Evolutionary conservation across 306 rosid species (phyloP).

Genomic region (Gynostemma pentaphyllum): DNA sequence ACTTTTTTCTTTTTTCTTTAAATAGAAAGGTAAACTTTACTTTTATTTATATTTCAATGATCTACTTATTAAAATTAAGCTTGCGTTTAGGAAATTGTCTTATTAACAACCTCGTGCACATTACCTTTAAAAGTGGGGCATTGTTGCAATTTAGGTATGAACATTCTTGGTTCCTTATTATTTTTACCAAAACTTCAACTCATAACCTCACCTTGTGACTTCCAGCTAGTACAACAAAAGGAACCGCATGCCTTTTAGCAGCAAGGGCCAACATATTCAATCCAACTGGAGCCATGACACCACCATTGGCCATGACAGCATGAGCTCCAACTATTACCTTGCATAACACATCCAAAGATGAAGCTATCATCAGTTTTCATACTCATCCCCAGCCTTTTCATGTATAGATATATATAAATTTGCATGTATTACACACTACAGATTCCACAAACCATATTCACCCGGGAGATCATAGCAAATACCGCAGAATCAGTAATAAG

Average conservation of each 20-base stretch:
- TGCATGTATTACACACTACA: neutral
- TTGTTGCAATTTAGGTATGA: neutral
- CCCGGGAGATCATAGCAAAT: conserved; percentile 23
- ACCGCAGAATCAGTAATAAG: conserved; percentile 24
- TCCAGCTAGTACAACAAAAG: conserved; percentile 95
- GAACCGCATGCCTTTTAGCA: conserved; percentile 94
- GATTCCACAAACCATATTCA: conserved; percentile 67
- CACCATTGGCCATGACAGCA: conserved; percentile 99
- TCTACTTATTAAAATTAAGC: too few relatives aligned
- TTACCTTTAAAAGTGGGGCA: too few relatives aligned
- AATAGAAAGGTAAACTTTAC: too few relatives aligned
- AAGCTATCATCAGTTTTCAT: conserved; percentile 11
- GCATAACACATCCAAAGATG: conserved; percentile 15
- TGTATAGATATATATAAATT: neutral
- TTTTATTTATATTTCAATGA: too few relatives aligned
- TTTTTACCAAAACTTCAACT: neutral
- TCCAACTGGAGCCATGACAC: conserved; percentile 88
- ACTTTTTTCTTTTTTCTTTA: too few relatives aligned
- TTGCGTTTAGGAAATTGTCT: too few relatives aligned
- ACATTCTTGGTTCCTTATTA: neutral
- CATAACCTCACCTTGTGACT: conserved; percentile 73
- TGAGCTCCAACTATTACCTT: conserved; percentile 99
- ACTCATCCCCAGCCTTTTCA: neutral
- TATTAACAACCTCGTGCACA: too few relatives aligned
- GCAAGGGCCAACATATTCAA: conserved; percentile 98